These are phyloP conservation scores for Oryza meridionalis DNA, from an alignment of 176 grass and related monocot species.

Conservation along the genomic window DNA sequence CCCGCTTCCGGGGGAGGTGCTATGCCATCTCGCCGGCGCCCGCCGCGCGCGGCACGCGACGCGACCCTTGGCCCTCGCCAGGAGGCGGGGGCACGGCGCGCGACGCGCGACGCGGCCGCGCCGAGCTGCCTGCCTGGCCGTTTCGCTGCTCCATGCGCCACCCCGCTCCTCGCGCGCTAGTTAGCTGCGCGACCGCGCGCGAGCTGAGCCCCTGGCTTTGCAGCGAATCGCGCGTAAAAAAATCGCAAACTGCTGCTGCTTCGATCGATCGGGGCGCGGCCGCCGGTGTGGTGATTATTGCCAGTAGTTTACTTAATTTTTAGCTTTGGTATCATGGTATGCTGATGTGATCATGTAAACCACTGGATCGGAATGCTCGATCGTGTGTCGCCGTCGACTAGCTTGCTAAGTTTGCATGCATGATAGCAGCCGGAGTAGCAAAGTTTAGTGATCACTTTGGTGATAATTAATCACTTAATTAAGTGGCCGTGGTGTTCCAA, in stretches of 20 bases:
- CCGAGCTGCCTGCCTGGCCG: neutral
- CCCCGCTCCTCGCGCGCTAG: no score
- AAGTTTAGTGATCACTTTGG: neutral
- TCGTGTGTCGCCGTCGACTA: neutral
- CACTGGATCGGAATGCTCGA: neutral
- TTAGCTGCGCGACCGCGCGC: no score
- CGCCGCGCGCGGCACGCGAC: neutral
- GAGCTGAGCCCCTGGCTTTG: neutral
- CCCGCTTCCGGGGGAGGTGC: slow-evolving; percentile 46
- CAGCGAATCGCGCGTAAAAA: neutral
- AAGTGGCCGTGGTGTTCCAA: neutral
- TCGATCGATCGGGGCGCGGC: neutral
- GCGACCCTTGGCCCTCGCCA: slow-evolving; percentile 16
- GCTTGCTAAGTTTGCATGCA: neutral
- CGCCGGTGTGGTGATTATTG: neutral
- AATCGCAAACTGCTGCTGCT: neutral
- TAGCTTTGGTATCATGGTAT: neutral
- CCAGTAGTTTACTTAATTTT: neutral
- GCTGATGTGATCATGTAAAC: neutral
- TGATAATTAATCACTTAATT: neutral
- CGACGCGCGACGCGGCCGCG: slow-evolving; percentile 22
- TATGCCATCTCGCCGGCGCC: neutral
- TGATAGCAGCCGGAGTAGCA: neutral
- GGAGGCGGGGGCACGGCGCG: neutral
- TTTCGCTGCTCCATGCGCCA: slow-evolving; percentile 42